These are phyloP conservation scores for Mycena metata DNA, from an alignment of 768 basidiomycete genomes.

Conservation along the genomic window DNA sequence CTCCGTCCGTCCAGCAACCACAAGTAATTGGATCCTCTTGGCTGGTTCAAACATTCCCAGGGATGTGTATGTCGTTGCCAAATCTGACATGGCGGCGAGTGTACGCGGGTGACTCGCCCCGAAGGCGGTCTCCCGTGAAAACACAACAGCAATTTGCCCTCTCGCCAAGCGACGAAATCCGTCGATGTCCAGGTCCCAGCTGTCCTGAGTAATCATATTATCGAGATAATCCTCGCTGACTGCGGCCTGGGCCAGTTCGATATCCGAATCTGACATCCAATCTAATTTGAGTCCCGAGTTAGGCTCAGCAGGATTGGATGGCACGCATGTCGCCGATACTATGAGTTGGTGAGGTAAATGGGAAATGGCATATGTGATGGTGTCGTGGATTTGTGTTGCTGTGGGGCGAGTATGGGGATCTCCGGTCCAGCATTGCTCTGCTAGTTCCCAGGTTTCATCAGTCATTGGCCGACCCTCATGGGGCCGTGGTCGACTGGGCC, in stretches of 20 bases:
- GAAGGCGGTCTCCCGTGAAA: neutral
- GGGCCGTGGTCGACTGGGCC: slow-evolving; percentile 7
- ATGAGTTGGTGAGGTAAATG: neutral
- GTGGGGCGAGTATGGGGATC: slow-evolving; percentile 22
- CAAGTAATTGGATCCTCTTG: slow-evolving; percentile 4
- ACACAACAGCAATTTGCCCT: slow-evolving; percentile 3
- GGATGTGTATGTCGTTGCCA: slow-evolving; percentile 16
- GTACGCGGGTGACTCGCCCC: slow-evolving; percentile 3
- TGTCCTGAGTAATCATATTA: neutral
- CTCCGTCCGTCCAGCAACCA: slow-evolving; percentile 1
- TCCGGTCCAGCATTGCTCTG: slow-evolving; percentile 24
- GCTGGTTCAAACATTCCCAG: neutral
- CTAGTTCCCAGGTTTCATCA: slow-evolving; percentile 17
- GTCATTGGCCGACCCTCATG: slow-evolving; percentile 14
- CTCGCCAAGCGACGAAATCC: slow-evolving; percentile 6
- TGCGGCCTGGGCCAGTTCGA: neutral
- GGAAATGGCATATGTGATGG: slow-evolving; percentile 4
- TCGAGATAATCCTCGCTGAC: slow-evolving; percentile 7
- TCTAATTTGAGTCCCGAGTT: neutral
- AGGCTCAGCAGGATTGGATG: neutral
- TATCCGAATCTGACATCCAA: slow-evolving; percentile 11
- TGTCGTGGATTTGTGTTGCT: slow-evolving; percentile 22
- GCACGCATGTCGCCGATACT: neutral
- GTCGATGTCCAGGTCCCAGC: slow-evolving; percentile 7
- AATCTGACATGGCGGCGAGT: slow-evolving; percentile 5